Percentiles rank a stretch among this genome's conserved stretches.
These are phyloP conservation scores for Apiotrichum laibachii DNA, from an alignment of 1,284 basidiomycete genomes.

Conservation along the genomic window DNA sequence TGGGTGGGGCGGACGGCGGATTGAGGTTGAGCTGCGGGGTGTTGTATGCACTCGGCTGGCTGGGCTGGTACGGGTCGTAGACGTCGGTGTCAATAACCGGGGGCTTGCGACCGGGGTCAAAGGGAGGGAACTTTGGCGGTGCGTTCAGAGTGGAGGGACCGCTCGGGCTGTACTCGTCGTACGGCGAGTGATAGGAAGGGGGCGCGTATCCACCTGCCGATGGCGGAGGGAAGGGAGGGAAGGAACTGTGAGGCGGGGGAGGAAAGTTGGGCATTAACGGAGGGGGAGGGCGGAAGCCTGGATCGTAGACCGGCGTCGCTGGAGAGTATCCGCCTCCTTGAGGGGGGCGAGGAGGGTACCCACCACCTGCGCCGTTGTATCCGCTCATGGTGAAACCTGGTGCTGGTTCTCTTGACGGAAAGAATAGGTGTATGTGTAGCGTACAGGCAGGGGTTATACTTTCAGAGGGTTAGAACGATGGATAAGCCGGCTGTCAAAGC, in stretches of 20 bases:
- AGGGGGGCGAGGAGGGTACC: constrained; percentile 8
- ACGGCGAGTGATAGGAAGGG: constrained; percentile 16
- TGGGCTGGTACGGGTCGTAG: constrained; percentile 42
- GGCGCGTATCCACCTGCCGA: not conserved
- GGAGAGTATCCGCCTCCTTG: constrained; percentile 3
- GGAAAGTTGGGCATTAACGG: constrained; percentile 12
- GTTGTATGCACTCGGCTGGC: constrained; percentile 25
- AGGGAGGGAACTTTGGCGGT: constrained; percentile 12
- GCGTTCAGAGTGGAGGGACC: constrained; percentile 10
- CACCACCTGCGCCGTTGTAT: constrained; percentile 7
- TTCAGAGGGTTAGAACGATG: constrained; percentile 6
- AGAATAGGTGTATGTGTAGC: too few species aligned
- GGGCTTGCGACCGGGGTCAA: constrained; percentile 28
- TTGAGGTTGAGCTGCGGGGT: too few species aligned
- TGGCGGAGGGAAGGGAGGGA: constrained; percentile 25
- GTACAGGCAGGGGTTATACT: not conserved
- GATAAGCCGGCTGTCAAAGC: not conserved
- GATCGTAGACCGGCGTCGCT: constrained; percentile 9
- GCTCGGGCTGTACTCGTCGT: constrained; percentile 22
- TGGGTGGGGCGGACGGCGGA: not conserved
- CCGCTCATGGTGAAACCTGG: constrained; percentile 25
- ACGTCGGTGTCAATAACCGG: constrained; percentile 24
- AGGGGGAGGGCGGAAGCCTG: constrained; percentile 1
- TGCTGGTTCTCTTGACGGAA: not conserved
- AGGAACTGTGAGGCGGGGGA: constrained; percentile 24